These are phyloP conservation scores for Wickerhamomyces chambardii DNA, from an alignment of 805 yeast genomes.

Conservation along the genomic window DNA sequence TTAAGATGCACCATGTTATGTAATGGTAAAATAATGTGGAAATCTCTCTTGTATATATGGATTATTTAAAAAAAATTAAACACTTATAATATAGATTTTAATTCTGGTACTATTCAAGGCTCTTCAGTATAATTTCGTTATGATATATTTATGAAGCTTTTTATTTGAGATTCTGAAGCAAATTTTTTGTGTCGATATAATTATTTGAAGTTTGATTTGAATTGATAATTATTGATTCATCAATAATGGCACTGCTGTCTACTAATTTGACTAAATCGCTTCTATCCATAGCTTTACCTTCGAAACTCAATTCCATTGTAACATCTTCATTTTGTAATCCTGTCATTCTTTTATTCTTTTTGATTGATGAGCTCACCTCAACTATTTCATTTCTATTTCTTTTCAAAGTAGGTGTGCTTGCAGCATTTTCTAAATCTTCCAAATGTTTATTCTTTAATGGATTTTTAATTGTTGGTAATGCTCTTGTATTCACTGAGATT, in stretches of 20 bases:
- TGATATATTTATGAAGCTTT: constrained; percentile 12
- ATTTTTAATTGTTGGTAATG: neutral
- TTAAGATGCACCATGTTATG: too few relatives aligned
- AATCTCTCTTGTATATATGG: constrained; percentile 1
- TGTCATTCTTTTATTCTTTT: constrained; percentile 16
- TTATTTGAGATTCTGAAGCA: constrained; percentile 16
- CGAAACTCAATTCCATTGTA: constrained; percentile 31
- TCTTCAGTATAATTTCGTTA: constrained; percentile 8
- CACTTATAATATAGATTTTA: too few relatives aligned
- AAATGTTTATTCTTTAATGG: neutral
- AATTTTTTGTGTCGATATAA: constrained; percentile 13
- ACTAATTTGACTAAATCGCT: constrained; percentile 31
- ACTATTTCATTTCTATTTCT: constrained; percentile 19
- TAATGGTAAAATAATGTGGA: too few relatives aligned
- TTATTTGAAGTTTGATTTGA: constrained; percentile 4
- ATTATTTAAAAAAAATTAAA: too few relatives aligned
- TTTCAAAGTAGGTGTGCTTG: constrained; percentile 13
- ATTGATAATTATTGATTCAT: constrained; percentile 12
- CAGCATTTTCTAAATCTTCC: constrained; percentile 2
- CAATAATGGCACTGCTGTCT: constrained; percentile 26
- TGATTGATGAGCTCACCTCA: constrained; percentile 13
- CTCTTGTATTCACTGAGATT: neutral
- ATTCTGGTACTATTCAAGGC: too few relatives aligned
- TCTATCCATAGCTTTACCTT: constrained; percentile 35
- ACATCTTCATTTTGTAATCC: constrained; percentile 10